A percentile compares a stretch with the other conserved stretches of the same genome.
Evolutionary conservation across 257 asterid genomes (phyloP).

Genomic region (Solanum ossicruentum): DNA sequence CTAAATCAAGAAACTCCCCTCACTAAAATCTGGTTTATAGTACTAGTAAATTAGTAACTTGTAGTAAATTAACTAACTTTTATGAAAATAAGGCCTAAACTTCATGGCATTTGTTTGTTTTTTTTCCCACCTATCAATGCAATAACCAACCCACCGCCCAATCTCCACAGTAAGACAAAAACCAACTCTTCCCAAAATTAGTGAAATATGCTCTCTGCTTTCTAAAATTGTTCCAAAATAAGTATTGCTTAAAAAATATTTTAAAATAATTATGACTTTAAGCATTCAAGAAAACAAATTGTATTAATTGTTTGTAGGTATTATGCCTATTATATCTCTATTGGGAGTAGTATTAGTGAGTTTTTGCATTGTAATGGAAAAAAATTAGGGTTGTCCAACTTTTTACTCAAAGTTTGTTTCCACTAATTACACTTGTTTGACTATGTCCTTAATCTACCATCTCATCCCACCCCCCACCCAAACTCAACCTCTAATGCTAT

Average conservation of each 20-base stretch:
- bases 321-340: too few relatives aligned
- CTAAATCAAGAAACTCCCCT: neutral
- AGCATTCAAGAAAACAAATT: too few relatives aligned
- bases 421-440: constrained; percentile 27
- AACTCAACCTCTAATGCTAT: neutral
- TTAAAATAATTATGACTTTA: too few relatives aligned
- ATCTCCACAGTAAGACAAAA: neutral
- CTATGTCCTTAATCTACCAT: constrained; percentile 3
- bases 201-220: neutral
- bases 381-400: neutral
- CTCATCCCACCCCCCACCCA: neutral
- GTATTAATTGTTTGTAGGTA: too few relatives aligned
- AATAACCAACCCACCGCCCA: neutral
- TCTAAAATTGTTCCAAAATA: too few relatives aligned
- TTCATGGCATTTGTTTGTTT: neutral
- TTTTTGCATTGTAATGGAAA: neutral
- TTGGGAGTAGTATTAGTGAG: neutral
- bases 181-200: neutral
- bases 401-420: constrained; percentile 1
- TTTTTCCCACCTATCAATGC: neutral
- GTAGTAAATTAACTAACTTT: neutral
- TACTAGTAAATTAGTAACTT: too few relatives aligned
- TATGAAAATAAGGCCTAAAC: neutral
- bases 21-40: neutral
- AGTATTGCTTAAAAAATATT: too few relatives aligned